phyloP scores from a whole-genome alignment of 2,329 filamentous ascomycete species.

The Paraphaeosphaeria minitans region DNA sequence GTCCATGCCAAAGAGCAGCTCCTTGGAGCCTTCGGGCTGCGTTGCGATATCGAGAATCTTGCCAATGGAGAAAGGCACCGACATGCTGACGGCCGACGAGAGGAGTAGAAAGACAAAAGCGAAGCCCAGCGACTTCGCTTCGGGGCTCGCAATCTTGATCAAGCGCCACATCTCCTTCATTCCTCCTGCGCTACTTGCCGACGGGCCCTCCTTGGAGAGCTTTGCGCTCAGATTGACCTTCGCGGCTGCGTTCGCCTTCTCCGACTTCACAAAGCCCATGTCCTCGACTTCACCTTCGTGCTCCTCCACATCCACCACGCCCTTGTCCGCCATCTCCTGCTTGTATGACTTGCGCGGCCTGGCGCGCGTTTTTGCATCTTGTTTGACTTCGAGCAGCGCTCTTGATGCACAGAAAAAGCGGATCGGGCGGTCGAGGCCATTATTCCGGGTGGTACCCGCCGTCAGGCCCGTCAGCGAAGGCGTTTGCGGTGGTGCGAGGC shows the following conservation, averaged over 20 bases:
- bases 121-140: conserved; percentile 75
- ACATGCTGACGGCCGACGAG: conserved; percentile 93
- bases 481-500: neutral
- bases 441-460: conserved; percentile 28
- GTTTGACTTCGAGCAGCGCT: conserved; percentile 30
- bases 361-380: conserved; percentile 21
- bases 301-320: conserved; percentile 42
- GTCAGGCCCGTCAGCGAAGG: conserved; percentile 11
- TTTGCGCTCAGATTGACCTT: conserved; percentile 89
- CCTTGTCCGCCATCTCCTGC: conserved; percentile 47
- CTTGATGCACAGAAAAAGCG: conserved; percentile 38
- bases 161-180: conserved; percentile 79
- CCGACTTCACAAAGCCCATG: conserved; percentile 71
- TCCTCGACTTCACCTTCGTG: conserved; percentile 60
- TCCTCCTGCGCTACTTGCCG: conserved; percentile 61
- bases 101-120: conserved; percentile 87
- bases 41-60: conserved; percentile 93
- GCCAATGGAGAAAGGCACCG: conserved; percentile 93
- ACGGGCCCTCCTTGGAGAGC: conserved; percentile 76
- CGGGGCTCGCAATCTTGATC: conserved; percentile 85
- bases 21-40: conserved; percentile 66
- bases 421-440: conserved; percentile 31
- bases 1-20: conserved; percentile 79
- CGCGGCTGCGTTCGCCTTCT: conserved; percentile 83
- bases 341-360: conserved; percentile 43